Evolutionary conservation across 1,284 basidiomycete species (phyloP), one percentile per base, ranked within the genome.

Genomic region (Leccinum variabile): DNA sequence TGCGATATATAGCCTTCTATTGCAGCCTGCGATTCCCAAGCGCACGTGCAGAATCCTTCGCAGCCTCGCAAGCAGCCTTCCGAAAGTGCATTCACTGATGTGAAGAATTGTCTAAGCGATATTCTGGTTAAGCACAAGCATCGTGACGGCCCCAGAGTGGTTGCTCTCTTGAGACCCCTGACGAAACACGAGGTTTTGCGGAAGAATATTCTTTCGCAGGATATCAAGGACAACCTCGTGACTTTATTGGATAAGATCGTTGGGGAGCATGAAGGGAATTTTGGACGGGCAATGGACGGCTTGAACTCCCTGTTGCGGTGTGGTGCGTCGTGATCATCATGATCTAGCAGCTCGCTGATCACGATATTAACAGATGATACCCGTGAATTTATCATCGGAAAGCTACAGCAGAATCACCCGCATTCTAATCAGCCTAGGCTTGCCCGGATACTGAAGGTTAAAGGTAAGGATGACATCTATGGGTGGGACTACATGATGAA

Each of bases 121-220:
- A 68, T 71, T 18, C 37, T 71, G 13, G 18, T 14, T 11, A 10
- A 13, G n/a, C 62, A 59, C n/a, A 63, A 63, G 16, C 69, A 74
- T 46, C 58, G 59, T 25, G 66, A 72, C 33, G 59, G 60, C 25
- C 63, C 66, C 2, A 65, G 73, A 63, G 69, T 72, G 1, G 41
- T 73, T n/a, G 66, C 71, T 32, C 65, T 74, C 22, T 44, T 72
- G 35, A 60, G 67, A 52, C 65, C 68, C 1, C 39, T 72, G 54
- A 64, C 64, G 35, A 67, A 57, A 35, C 67, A 72, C 30, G n/a
- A 37, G 14, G 35, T n/a, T 22, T 56, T 72, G 28, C 63, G 64
- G n/a, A 5, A 63, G 30, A 55, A 11, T 9, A 62, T 74, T 28
- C 64, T 70, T 28, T 69, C 62, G 6, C 7, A 28, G 1, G 62